phyloP scores from a whole-genome alignment of 2,329 filamentous ascomycete species.

The Ambrosiella beaveri region DNA sequence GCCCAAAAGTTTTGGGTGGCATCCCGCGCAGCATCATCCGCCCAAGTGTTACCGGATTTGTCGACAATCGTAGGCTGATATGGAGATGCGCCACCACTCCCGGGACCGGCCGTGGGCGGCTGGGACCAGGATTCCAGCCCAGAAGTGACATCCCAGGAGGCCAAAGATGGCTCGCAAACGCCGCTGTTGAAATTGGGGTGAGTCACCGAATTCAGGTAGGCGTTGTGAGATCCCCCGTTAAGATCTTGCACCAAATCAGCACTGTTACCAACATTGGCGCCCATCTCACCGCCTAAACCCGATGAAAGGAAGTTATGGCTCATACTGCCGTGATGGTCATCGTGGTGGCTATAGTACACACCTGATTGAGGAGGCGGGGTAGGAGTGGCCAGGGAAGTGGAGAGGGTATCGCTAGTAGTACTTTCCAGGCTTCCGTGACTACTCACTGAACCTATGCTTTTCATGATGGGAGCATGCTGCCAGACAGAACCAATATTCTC shows the following conservation, averaged over 20 bases:
- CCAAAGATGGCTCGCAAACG: conserved; percentile 4
- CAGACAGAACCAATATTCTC: conserved; percentile 5
- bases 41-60: conserved; percentile 6
- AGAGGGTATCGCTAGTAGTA: conserved; percentile 6
- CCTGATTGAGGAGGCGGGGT: conserved; percentile 6
- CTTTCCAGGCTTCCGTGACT: conserved; percentile 11
- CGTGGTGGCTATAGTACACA: conserved; percentile 1
- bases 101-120: not conserved
- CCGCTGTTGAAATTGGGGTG: conserved; percentile 7
- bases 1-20: conserved; percentile 5
- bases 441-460: conserved; percentile 10
- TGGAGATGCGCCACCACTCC: conserved; percentile 7
- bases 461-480: conserved; percentile 6
- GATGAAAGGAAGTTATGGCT: conserved; percentile 3
- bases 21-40: conserved; percentile 3
- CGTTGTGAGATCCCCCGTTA: not conserved
- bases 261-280: not conserved
- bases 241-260: not conserved
- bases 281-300: conserved; percentile 1
- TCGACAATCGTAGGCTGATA: conserved; percentile 10
- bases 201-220: conserved; percentile 3
- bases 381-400: not conserved
- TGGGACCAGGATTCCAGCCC: conserved; percentile 6
- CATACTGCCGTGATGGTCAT: not conserved
- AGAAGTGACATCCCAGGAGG: conserved; percentile 6